These are phyloP conservation scores for Seminavis robusta DNA, from an alignment of 108 stramenopile species.

Conservation along the genomic window DNA sequence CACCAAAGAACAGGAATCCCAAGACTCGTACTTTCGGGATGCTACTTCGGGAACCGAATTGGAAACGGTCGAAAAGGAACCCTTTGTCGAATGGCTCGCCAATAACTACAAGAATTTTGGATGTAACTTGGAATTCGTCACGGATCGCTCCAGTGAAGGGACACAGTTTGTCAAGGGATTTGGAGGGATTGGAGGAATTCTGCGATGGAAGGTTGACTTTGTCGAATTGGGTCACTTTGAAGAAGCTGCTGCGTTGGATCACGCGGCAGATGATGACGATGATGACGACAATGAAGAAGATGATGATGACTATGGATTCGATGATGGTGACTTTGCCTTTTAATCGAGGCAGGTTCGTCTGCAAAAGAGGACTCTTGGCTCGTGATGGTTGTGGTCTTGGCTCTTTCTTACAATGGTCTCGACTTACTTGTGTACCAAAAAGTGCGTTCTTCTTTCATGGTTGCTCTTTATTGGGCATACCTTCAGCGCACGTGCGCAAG, in stretches of 20 bases:
- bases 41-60: conserved; percentile 88
- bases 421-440: no score
- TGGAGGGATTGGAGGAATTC: conserved; percentile 97
- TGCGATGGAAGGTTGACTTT: conserved; percentile 98
- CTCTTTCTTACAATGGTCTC: no score
- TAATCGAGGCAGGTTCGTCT: no score
- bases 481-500: no score
- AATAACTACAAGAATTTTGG: conserved; percentile 97
- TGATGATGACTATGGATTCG: conserved; percentile 76
- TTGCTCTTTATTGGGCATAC: no score
- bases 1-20: conserved; percentile 85
- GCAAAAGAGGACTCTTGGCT: no score
- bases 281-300: conserved; percentile 58
- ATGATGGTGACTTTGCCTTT: conserved; percentile 88
- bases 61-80: conserved; percentile 86
- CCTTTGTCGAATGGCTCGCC: conserved; percentile 98
- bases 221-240: conserved; percentile 76
- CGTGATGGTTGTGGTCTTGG: no score
- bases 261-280: conserved; percentile 36
- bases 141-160: conserved; percentile 95
- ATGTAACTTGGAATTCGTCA: conserved; percentile 97
- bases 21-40: conserved; percentile 87
- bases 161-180: conserved; percentile 99
- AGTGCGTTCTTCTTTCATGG: no score
- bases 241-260: conserved; percentile 55